A percentile compares a stretch with the other conserved stretches of the same genome.
Evolutionary conservation across 495 filamentous ascomycete species (phyloP).

Genomic region (Penicillium samsonianum): DNA sequence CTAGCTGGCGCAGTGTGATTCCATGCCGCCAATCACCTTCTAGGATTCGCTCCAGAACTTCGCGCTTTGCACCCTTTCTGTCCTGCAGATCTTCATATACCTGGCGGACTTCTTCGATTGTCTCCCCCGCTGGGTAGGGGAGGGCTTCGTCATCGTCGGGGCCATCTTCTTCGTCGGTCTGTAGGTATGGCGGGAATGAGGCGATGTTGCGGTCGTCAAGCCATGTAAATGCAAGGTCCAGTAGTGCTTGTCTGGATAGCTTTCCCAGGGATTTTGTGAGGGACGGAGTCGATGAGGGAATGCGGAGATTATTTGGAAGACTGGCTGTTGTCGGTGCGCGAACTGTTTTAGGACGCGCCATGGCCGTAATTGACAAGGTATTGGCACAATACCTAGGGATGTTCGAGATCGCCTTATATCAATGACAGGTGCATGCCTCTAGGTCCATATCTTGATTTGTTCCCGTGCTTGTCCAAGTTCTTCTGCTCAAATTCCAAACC

Average conservation of each 20-base stretch:
- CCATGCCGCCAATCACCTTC: slow-evolving; percentile 84
- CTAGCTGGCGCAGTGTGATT: slow-evolving; percentile 73
- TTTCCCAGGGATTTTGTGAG: slow-evolving; percentile 65
- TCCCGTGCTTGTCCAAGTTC: neutral
- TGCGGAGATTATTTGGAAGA: slow-evolving; percentile 56
- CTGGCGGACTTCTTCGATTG: slow-evolving; percentile 61
- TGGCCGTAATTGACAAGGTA: slow-evolving; percentile 11
- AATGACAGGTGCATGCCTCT: neutral
- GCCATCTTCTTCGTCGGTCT: slow-evolving; percentile 25
- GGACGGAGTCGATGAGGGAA: slow-evolving; percentile 62
- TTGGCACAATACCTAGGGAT: too few species aligned
- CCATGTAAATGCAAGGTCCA: slow-evolving; percentile 73
- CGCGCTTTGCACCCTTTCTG: slow-evolving; percentile 68
- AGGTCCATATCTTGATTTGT: neutral
- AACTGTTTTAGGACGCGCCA: slow-evolving; percentile 46
- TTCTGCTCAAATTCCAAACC: slow-evolving; percentile 2
- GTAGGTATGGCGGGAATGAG: slow-evolving; percentile 49
- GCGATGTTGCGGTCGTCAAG: slow-evolving; percentile 61
- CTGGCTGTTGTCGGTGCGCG: slow-evolving; percentile 52
- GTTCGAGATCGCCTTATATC: neutral
- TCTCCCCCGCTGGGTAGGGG: slow-evolving; percentile 62
- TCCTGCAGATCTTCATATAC: slow-evolving; percentile 57
- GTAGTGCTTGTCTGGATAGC: slow-evolving; percentile 67
- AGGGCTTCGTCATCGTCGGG: slow-evolving; percentile 46
- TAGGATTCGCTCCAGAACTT: slow-evolving; percentile 73